These are phyloP conservation scores for Heterobasidion occidentale DNA, from an alignment of 1,284 basidiomycete genomes.

Conservation along the genomic window DNA sequence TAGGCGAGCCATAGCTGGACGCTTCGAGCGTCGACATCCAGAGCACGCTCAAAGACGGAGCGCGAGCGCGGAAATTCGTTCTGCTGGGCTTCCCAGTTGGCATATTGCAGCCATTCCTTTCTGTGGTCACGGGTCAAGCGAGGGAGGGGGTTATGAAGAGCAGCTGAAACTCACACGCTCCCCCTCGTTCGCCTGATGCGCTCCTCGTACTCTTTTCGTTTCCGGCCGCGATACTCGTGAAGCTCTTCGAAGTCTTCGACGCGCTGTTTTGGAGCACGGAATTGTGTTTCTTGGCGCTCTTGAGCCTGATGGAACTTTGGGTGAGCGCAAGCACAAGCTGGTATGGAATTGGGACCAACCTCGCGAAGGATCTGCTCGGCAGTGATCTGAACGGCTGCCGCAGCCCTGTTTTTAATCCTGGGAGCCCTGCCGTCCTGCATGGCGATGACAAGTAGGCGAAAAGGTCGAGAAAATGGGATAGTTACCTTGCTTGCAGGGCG, in stretches of 20 bases:
- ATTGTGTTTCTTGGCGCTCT: constrained; percentile 90
- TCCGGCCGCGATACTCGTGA: constrained; percentile 90
- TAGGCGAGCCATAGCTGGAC: constrained; percentile 93
- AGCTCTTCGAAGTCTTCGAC: constrained; percentile 98
- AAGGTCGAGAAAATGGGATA: too few relatives aligned
- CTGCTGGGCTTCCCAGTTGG: constrained; percentile 91
- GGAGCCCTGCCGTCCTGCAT: constrained; percentile 54
- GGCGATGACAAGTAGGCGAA: too few relatives aligned
- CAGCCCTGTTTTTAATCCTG: constrained; percentile 89
- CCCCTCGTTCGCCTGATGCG: constrained; percentile 85
- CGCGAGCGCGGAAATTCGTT: constrained; percentile 91
- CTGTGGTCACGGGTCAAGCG: constrained; percentile 23
- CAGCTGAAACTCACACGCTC: constrained; percentile 53
- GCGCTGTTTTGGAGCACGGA: constrained; percentile 87
- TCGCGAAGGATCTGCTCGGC: constrained; percentile 97
- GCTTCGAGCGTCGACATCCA: constrained; percentile 90
- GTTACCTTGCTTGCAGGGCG: too few relatives aligned
- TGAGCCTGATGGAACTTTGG: constrained; percentile 54
- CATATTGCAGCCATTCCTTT: constrained; percentile 79
- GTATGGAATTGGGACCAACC: constrained; percentile 15
- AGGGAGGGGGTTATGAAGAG: background rate
- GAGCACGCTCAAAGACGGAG: constrained; percentile 93
- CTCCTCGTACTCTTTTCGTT: constrained; percentile 95
- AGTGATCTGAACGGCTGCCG: constrained; percentile 93
- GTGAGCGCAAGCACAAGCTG: background rate